Conservation (phyloP, 2,329 filamentous ascomycete genomes). For the Arthrobotrys musiformis region DNA sequence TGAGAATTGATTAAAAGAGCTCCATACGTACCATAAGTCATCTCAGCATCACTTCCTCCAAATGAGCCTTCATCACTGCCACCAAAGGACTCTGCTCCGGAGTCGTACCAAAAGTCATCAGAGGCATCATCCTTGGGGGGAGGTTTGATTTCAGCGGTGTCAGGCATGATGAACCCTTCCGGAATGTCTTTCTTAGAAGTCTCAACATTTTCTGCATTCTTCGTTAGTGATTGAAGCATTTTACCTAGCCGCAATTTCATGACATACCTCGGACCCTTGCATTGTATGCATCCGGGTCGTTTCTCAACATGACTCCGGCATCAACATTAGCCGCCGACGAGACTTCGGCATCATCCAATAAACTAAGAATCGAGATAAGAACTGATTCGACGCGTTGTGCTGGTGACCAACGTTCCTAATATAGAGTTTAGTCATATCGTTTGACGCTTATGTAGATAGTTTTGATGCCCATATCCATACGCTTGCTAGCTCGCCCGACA, state of each 20-base stretch:
- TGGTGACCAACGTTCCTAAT: slow-evolving; percentile 85
- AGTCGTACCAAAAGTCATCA: slow-evolving; percentile 80
- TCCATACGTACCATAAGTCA: slow-evolving; percentile 59
- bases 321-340: slow-evolving; percentile 95
- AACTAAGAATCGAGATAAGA: slow-evolving; percentile 86
- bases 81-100: slow-evolving; percentile 65
- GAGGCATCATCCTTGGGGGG: slow-evolving; percentile 75
- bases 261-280: slow-evolving; percentile 61
- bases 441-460: background rate
- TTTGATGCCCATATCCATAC: slow-evolving; percentile 42
- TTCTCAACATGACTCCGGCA: slow-evolving; percentile 85
- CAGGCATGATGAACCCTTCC: slow-evolving; percentile 82
- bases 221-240: slow-evolving; percentile 65
- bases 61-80: slow-evolving; percentile 50
- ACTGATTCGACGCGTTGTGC: slow-evolving; percentile 95
- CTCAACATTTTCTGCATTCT: slow-evolving; percentile 72
- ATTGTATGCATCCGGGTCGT: slow-evolving; percentile 76
- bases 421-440: slow-evolving; percentile 10
- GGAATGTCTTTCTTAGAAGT: slow-evolving; percentile 83
- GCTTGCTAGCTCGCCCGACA: slow-evolving; percentile 87
- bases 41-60: slow-evolving; percentile 58
- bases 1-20: background rate
- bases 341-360: slow-evolving; percentile 93
- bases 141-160: slow-evolving; percentile 71
- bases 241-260: background rate